Evolutionary conservation across 139 green algal genomes (phyloP).

Genomic region (Auxenochlorella protothecoides): DNA sequence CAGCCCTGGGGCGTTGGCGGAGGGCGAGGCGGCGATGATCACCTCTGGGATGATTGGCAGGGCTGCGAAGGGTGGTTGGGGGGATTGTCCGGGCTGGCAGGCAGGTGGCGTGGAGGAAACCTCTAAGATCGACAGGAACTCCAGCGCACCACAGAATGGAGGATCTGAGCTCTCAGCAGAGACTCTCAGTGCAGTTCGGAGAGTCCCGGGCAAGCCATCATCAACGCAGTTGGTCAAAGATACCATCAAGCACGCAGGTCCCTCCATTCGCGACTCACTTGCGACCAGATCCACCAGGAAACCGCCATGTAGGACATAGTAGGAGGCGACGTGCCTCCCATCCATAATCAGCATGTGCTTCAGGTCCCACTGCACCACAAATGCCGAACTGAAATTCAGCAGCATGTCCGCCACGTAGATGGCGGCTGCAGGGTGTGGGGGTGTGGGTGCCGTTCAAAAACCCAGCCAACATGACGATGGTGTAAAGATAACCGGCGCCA

Average conservation of each 20-base stretch:
- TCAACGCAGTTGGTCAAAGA: too few relatives aligned
- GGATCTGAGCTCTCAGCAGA: not conserved
- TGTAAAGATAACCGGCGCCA: too few relatives aligned
- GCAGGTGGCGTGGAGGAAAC: too few relatives aligned
- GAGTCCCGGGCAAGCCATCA: not conserved
- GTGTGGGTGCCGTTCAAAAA: too few relatives aligned
- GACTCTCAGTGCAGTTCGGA: not conserved
- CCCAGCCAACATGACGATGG: too few relatives aligned
- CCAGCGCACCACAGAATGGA: too few relatives aligned
- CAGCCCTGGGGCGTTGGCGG: not conserved
- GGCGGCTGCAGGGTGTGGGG: not conserved
- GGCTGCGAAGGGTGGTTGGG: not conserved
- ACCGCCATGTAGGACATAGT: conserved; percentile 6
- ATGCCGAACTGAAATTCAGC: conserved; percentile 1
- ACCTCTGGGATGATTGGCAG: conserved; percentile 14
- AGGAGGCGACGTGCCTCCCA: conserved; percentile 1
- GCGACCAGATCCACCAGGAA: conserved; percentile 7
- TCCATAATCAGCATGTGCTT: conserved; percentile 1
- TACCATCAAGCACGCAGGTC: not conserved
- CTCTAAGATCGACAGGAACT: too few relatives aligned
- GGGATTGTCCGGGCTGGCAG: too few relatives aligned
- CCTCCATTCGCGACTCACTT: not conserved
- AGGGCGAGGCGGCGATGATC: not conserved
- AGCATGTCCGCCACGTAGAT: conserved; percentile 8
- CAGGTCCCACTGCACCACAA: conserved; percentile 9